phyloP scores from a whole-genome alignment of 495 filamentous ascomycete species.

The Talaromyces thailandensis region DNA sequence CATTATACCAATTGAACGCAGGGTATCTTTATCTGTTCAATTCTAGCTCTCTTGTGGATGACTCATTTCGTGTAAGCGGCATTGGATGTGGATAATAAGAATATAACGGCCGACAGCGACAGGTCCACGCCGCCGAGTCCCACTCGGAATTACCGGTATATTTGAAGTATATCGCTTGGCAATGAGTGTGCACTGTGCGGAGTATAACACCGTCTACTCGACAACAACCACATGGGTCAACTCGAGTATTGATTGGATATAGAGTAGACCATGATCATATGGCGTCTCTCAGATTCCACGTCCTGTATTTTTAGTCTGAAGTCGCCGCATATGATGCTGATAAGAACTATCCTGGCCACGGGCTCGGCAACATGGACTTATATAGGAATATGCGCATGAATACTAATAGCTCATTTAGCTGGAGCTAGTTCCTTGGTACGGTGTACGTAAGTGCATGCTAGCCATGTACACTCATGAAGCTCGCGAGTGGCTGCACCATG shows the following conservation, averaged over 20 bases:
- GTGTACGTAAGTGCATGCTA: background rate
- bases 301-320: background rate
- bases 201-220: background rate
- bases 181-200: too few species aligned
- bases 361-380: background rate
- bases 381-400: background rate
- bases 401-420: background rate
- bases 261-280: background rate
- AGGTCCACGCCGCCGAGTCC: background rate
- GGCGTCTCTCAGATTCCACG: background rate
- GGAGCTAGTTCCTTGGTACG: background rate
- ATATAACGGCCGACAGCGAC: background rate
- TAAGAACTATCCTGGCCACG: background rate
- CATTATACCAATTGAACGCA: background rate
- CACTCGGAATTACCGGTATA: background rate
- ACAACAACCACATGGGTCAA: background rate
- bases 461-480: background rate
- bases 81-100: background rate
- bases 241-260: background rate
- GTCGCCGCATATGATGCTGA: background rate
- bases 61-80: background rate
- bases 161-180: background rate
- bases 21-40: background rate
- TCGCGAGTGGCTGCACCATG: background rate
- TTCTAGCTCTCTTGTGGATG: background rate